These are phyloP conservation scores for Scytalidium sp. DNA, from an alignment of 2,329 filamentous ascomycete species.

Conservation along the genomic window DNA sequence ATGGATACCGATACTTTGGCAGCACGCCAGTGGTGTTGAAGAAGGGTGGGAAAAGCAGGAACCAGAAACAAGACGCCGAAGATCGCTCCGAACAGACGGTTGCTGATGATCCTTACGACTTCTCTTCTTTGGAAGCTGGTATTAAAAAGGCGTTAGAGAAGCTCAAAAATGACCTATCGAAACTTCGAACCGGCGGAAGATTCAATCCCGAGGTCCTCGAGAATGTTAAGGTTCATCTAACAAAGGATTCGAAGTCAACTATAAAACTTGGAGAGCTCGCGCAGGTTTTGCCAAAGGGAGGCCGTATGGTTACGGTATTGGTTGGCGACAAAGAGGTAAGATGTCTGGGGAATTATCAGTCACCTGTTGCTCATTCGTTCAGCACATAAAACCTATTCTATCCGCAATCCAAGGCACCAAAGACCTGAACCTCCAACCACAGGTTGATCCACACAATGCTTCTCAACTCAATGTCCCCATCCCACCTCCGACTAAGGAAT, in stretches of 20 bases:
- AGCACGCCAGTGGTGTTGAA: background rate
- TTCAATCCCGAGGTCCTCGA: constrained; percentile 63
- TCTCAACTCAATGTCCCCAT: constrained; percentile 52
- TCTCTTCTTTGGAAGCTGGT: constrained; percentile 52
- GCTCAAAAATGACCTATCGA: constrained; percentile 59
- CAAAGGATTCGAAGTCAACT: constrained; percentile 47
- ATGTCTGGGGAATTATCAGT: constrained; percentile 11
- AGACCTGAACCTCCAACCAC: constrained; percentile 45
- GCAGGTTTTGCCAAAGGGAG: constrained; percentile 63
- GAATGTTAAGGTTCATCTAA: constrained; percentile 54
- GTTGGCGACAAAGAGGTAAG: constrained; percentile 62
- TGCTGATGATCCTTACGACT: constrained; percentile 54
- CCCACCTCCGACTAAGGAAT: constrained; percentile 55
- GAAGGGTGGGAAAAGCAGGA: background rate
- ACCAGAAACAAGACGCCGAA: background rate
- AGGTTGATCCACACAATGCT: constrained; percentile 43
- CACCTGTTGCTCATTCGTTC: background rate
- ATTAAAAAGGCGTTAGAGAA: constrained; percentile 52
- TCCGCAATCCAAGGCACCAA: constrained; percentile 49
- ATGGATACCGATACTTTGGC: background rate
- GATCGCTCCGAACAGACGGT: background rate
- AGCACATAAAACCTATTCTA: constrained; percentile 53
- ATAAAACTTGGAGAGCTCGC: constrained; percentile 60
- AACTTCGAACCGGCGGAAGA: constrained; percentile 58
- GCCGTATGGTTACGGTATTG: constrained; percentile 57